phyloP scores from a whole-genome alignment of 306 rosid species.

The Glycine latifolia region DNA sequence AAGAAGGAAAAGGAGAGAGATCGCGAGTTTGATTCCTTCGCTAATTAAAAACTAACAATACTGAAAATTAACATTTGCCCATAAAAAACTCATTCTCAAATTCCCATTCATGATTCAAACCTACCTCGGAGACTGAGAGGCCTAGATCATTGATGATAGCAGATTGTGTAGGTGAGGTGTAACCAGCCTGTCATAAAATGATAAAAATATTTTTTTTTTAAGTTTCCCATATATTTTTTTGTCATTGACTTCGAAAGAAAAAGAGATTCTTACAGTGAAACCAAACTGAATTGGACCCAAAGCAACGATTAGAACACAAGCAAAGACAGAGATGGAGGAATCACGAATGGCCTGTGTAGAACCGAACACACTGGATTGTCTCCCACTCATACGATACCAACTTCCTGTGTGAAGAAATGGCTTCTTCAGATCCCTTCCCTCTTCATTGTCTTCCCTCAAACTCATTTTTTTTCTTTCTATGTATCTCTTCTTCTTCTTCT shows the following conservation, averaged over 20 bases:
- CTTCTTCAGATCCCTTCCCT: conserved; percentile 80
- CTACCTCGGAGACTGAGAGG: conserved; percentile 86
- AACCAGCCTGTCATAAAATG: conserved; percentile 67
- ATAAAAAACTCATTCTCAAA: not conserved
- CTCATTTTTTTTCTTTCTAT: conserved; percentile 52
- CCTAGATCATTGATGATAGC: conserved; percentile 83
- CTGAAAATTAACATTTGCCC: no score
- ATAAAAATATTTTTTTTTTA: not conserved
- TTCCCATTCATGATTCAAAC: conserved; percentile 46
- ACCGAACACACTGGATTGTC: conserved; percentile 80
- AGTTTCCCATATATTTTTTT: not conserved
- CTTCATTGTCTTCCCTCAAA: conserved; percentile 77
- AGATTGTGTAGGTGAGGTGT: conserved; percentile 94
- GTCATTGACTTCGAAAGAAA: not conserved
- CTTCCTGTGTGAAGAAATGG: conserved; percentile 95
- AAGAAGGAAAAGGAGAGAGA: no score
- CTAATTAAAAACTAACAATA: no score
- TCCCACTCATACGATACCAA: conserved; percentile 86
- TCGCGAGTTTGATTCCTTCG: no score
- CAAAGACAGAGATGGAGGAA: conserved; percentile 79
- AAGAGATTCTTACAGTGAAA: conserved; percentile 72
- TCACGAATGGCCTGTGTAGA: conserved; percentile 85
- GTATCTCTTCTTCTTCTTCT: not conserved
- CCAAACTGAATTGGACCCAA: conserved; percentile 98
- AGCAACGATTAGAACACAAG: conserved; percentile 93